Base-by-base conservation (phyloP, 225 moss, liverwort and hornwort genomes). In the Sphagnum tenellum region DNA sequence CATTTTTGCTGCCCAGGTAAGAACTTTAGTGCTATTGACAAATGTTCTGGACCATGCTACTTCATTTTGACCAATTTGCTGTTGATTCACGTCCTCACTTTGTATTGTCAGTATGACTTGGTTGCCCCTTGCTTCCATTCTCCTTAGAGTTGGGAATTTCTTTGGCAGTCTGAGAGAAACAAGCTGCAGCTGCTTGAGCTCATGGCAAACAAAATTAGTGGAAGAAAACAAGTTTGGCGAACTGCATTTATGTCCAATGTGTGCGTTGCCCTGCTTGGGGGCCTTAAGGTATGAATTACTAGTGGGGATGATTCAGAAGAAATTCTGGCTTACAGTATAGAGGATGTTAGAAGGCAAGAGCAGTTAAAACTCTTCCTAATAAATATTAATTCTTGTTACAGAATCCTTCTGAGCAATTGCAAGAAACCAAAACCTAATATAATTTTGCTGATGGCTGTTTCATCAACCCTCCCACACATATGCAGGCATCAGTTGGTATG, bases 151-250 rank as follows among this genome's bases (percentile, higher is more conserved):
- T 76, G 74, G 72, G 81, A 74, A 62, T 80, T 75, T 66, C 71
- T 85, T 73, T 80, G 80, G 69, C 87, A 92, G 88, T 81, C 84
- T 65, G 89, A 92, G 75, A 89, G 80, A 71, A 83, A 77, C 70
- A 99, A 93, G 74, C 67, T 91, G 59, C 87, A 89, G 76, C 69
- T 88, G 61, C 75, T 99, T 70, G 90, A 99, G 66, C 77, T 93
- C 69, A 87, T 99, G 64, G 70, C 81, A 50, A 93, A 89, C 72
- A 83, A 87, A 70, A 73, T 69, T 48, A 77, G 74, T 74, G 93
- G 98, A 62, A 99, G 79, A 82, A 89, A 86, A 73, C 93, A 99
- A 80, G 79, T 64, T 58, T 99, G 98, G 98, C 90, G 78, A 65
- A 76, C 74, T 65, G 90, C 93, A 13, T 93, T 90, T 68, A 88